These are phyloP conservation scores for Ceratocystiopsis sp. DNA, from an alignment of 2,329 filamentous ascomycete genomes.

Conservation along the genomic window DNA sequence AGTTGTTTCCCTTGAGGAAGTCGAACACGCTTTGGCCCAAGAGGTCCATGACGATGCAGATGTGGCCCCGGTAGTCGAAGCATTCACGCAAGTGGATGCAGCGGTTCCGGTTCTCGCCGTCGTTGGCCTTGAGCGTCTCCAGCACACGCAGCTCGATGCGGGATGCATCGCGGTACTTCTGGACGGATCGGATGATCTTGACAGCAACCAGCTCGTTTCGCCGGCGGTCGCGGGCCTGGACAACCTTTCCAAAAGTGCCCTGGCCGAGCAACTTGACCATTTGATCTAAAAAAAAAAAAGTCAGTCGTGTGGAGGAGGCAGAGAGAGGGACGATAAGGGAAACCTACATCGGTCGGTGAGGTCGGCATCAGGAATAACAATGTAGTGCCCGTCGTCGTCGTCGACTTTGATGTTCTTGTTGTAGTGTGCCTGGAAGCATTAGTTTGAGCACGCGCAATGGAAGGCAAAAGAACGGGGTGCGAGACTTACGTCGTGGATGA, in stretches of 20 bases:
- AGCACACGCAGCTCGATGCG: constrained; percentile 87
- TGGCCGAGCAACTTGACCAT: constrained; percentile 84
- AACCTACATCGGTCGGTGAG: constrained; percentile 78
- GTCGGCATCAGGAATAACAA: constrained; percentile 72
- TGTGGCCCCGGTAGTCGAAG: constrained; percentile 94
- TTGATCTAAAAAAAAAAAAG: constrained; percentile 41
- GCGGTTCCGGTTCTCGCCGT: constrained; percentile 79
- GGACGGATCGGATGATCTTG: constrained; percentile 95
- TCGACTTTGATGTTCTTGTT: constrained; percentile 56
- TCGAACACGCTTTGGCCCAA: constrained; percentile 96
- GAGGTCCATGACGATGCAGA: constrained; percentile 65
- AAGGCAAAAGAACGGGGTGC: neutral
- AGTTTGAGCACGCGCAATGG: too few relatives aligned
- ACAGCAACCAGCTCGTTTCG: constrained; percentile 72
- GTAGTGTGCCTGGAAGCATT: constrained; percentile 9
- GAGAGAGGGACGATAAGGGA: neutral
- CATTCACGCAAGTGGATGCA: constrained; percentile 95
- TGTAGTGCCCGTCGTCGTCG: constrained; percentile 93
- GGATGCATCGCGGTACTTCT: constrained; percentile 93
- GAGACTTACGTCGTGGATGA: constrained; percentile 42
- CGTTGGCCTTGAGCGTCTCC: constrained; percentile 81
- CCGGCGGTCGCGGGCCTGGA: constrained; percentile 70
- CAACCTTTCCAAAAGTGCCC: constrained; percentile 96
- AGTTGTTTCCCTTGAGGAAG: constrained; percentile 87
- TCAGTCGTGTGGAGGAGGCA: neutral